Conservation (phyloP, 495 filamentous ascomycete genomes). For the Xylaria scruposa region DNA sequence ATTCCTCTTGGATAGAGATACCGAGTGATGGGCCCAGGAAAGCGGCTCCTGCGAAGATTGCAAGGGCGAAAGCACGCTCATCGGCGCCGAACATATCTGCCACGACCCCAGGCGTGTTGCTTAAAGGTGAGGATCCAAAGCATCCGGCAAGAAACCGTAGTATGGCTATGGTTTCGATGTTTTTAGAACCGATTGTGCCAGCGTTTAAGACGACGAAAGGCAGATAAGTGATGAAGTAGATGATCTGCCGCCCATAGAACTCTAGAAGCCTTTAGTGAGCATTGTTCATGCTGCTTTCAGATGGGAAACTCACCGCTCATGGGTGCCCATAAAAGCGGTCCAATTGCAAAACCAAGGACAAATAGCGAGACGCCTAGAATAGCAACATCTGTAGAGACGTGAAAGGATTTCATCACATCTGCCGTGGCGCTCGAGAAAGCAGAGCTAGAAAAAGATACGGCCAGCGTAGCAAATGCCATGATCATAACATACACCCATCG, state of each 20-base stretch:
- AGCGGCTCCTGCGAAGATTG: slow-evolving; percentile 68
- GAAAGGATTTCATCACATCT: not conserved
- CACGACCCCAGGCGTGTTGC: slow-evolving; percentile 76
- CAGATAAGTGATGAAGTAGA: no score
- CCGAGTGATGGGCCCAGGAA: slow-evolving; percentile 71
- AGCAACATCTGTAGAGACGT: slow-evolving; percentile 46
- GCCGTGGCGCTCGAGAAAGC: not conserved
- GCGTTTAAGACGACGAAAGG: slow-evolving; percentile 58
- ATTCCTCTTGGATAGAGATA: not conserved
- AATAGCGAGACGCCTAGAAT: slow-evolving; percentile 76
- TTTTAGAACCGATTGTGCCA: slow-evolving; percentile 62
- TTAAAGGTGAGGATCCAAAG: slow-evolving; percentile 74
- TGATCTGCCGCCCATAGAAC: not conserved
- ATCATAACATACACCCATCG: not conserved
- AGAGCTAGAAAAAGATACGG: not conserved
- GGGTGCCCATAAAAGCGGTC: slow-evolving; percentile 31
- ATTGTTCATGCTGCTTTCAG: no score
- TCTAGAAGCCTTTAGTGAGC: not conserved
- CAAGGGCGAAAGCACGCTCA: slow-evolving; percentile 67
- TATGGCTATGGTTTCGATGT: slow-evolving; percentile 69
- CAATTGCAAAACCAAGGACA: slow-evolving; percentile 75
- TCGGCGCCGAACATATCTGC: slow-evolving; percentile 71
- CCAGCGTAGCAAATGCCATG: not conserved
- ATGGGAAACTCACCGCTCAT: slow-evolving; percentile 42
- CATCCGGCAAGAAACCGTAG: slow-evolving; percentile 80